A percentile compares a stretch with the other conserved stretches of the same genome.
Evolutionary conservation across 164 flowering plant species (phyloP).

Genomic region (Cinnamomum micranthum): DNA sequence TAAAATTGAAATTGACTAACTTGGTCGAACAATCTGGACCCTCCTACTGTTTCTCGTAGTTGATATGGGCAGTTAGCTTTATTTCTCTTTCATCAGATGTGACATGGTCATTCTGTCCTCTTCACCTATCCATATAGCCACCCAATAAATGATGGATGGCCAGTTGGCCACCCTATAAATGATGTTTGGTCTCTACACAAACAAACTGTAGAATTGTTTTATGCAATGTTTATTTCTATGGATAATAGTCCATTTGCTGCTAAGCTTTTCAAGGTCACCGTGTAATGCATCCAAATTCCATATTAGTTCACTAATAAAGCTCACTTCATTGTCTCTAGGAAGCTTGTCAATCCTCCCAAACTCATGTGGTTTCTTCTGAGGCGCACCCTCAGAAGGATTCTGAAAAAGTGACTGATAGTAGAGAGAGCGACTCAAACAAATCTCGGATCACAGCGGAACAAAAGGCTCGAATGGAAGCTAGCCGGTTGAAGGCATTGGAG

Average conservation of each 20-base stretch:
- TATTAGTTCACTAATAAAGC: background rate
- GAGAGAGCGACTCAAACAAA: conserved; percentile 5
- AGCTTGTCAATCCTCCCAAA: conserved; percentile 15
- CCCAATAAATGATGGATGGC: background rate
- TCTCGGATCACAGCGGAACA: conserved; percentile 46
- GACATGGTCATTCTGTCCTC: too few species aligned
- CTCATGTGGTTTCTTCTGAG: conserved; percentile 9
- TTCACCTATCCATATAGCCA: too few species aligned
- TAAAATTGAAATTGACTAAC: too few species aligned
- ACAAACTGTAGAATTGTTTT: background rate
- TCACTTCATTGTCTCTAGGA: conserved; percentile 24
- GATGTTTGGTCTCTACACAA: background rate
- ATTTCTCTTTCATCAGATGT: too few species aligned
- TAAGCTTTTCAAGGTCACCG: too few species aligned
- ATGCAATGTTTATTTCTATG: background rate
- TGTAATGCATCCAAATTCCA: background rate
- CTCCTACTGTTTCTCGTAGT: too few species aligned
- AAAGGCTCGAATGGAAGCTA: conserved; percentile 63
- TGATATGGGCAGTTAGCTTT: too few species aligned
- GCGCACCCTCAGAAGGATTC: conserved; percentile 11
- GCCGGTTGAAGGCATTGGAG: conserved; percentile 64
- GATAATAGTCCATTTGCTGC: background rate
- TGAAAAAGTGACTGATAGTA: conserved; percentile 14
- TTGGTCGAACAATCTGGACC: too few species aligned
- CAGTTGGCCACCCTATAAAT: background rate